Evolutionary conservation across 345 rosid species (phyloP).

Genomic region (Populus pruinosa): DNA sequence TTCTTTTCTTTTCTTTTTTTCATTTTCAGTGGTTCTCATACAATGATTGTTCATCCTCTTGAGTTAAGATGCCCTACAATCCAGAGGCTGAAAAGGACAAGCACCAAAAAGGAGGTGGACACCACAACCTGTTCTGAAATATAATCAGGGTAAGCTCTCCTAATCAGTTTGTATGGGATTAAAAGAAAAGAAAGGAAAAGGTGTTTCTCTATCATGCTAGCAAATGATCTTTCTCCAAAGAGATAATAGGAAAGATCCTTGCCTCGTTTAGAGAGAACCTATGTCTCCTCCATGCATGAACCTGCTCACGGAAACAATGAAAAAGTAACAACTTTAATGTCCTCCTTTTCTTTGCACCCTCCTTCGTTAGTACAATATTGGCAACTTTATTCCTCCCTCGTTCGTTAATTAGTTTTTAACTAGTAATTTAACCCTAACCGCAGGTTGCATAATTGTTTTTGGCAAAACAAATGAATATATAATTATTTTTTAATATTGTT

Average conservation of each 20-base stretch:
- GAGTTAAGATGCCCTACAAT: constrained; percentile 24
- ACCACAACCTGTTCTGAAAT: constrained; percentile 25
- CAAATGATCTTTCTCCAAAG: constrained; percentile 7
- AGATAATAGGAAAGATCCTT: background rate
- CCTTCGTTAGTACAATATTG: background rate
- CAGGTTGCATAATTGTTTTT: too few species aligned
- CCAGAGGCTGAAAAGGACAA: constrained; percentile 41
- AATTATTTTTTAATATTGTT: too few species aligned
- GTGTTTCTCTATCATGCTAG: constrained; percentile 21
- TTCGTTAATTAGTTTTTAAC: background rate
- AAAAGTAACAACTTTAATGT: background rate
- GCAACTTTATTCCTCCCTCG: background rate
- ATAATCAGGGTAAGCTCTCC: constrained; percentile 33
- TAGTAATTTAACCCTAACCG: background rate
- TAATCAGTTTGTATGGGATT: constrained; percentile 24
- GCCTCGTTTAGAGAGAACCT: constrained; percentile 4
- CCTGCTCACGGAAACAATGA: constrained; percentile 19
- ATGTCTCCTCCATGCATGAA: constrained; percentile 29
- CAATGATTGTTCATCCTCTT: constrained; percentile 34
- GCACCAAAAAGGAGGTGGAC: constrained; percentile 36
- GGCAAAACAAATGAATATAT: too few species aligned
- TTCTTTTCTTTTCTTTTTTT: background rate
- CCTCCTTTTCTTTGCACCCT: background rate
- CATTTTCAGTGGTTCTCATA: constrained; percentile 27
- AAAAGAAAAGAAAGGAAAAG: background rate